A percentile compares a stretch with the other conserved stretches of the same genome.
phyloP scores from a whole-genome alignment of 108 stramenopile species.

The Nitzschia sp. region DNA sequence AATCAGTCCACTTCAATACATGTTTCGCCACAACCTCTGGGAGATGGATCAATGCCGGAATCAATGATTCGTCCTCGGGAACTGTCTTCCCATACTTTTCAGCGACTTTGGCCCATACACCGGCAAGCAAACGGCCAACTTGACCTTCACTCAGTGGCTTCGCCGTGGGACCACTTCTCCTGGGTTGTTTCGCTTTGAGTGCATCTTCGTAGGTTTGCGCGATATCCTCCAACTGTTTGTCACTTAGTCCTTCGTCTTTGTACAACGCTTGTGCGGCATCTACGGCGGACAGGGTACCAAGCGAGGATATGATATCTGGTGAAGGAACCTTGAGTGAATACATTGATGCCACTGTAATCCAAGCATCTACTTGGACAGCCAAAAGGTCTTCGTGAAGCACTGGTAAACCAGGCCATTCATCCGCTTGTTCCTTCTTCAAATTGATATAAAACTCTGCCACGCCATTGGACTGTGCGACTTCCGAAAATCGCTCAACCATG shows the following conservation, averaged over 20 bases:
- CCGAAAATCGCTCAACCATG: too few species aligned
- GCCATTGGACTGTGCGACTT: too few species aligned
- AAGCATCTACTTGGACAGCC: slow-evolving; percentile 24
- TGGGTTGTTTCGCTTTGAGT: neutral
- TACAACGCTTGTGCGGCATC: too few species aligned
- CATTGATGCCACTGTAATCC: slow-evolving; percentile 21
- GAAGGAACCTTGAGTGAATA: slow-evolving; percentile 26
- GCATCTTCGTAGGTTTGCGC: slow-evolving; percentile 23
- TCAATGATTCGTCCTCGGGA: slow-evolving; percentile 40
- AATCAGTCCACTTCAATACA: slow-evolving; percentile 46
- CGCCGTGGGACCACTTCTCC: neutral
- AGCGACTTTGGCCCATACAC: slow-evolving; percentile 41
- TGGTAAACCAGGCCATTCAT: too few species aligned
- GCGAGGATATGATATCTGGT: neutral
- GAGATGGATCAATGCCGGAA: slow-evolving; percentile 38
- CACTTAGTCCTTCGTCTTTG: neutral
- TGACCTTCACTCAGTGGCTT: slow-evolving; percentile 26
- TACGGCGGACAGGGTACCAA: too few species aligned
- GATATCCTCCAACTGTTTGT: slow-evolving; percentile 8
- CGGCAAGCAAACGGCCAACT: slow-evolving; percentile 33
- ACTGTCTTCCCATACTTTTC: slow-evolving; percentile 23
- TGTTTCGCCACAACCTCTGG: slow-evolving; percentile 31
- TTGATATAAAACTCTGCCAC: too few species aligned
- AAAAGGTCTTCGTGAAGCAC: slow-evolving; percentile 23
- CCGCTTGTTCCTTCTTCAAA: too few species aligned